Evolutionary conservation across 2,329 filamentous ascomycete species (phyloP).

Genomic region (Elsinoe batatas): DNA sequence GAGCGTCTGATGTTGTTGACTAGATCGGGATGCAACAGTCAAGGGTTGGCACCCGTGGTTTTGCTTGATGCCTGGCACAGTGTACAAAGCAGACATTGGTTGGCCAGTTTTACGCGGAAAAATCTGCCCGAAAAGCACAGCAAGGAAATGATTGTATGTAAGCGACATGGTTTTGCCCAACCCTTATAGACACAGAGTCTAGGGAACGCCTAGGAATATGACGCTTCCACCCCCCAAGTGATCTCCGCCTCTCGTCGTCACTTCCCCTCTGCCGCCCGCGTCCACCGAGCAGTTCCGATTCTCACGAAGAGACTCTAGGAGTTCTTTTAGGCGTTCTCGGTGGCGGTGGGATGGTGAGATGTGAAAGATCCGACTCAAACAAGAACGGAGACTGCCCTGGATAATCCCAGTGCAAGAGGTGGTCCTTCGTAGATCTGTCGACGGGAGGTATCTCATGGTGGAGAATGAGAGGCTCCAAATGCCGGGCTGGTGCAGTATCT

Average conservation of each 20-base stretch:
- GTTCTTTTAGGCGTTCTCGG: conserved; percentile 15
- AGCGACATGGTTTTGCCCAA: conserved; percentile 73
- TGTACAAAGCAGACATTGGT: not conserved
- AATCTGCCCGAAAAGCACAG: not conserved
- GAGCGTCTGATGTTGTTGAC: too few relatives aligned
- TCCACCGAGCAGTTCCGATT: conserved; percentile 55
- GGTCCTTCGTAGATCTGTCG: conserved; percentile 88
- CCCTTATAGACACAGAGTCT: conserved; percentile 85
- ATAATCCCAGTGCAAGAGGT: conserved; percentile 24
- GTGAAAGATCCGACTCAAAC: conserved; percentile 23
- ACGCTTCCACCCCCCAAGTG: conserved; percentile 47
- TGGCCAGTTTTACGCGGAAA: not conserved
- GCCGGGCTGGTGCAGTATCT: conserved; percentile 75
- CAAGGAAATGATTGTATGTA: conserved; percentile 18
- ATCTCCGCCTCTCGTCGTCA: conserved; percentile 6
- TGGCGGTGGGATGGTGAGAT: conserved; percentile 20
- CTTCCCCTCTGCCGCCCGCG: conserved; percentile 20
- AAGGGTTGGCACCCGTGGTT: not conserved
- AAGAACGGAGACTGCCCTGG: conserved; percentile 32
- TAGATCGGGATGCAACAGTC: too few relatives aligned
- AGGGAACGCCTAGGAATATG: conserved; percentile 85
- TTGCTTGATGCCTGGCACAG: not conserved
- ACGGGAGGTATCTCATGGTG: conserved; percentile 83
- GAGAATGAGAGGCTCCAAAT: conserved; percentile 61
- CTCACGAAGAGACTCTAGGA: conserved; percentile 54